phyloP scores from a whole-genome alignment of 164 flowering plant species.

The Chimonanthus salicifolius region DNA sequence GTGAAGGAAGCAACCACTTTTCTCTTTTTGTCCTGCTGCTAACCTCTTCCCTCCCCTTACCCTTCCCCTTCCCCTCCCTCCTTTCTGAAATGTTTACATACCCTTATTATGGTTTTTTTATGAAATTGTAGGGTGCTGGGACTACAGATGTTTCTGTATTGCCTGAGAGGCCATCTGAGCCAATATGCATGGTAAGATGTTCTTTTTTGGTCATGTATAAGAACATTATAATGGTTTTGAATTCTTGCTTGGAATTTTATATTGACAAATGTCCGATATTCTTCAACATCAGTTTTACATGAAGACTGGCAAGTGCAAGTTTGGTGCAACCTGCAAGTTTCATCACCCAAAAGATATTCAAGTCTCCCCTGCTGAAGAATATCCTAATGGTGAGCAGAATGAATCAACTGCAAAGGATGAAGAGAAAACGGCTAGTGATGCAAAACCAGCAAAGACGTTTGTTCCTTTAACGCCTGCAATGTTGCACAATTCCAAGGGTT shows the following conservation, averaged over 20 bases:
- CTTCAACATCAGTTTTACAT: slow-evolving; percentile 59
- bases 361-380: slow-evolving; percentile 35
- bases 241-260: not conserved
- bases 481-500: slow-evolving; percentile 75
- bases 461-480: slow-evolving; percentile 47
- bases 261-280: not conserved
- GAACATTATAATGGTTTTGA: not conserved
- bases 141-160: slow-evolving; percentile 34
- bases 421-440: slow-evolving; percentile 23
- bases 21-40: not conserved
- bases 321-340: slow-evolving; percentile 78
- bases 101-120: not conserved
- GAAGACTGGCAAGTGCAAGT: slow-evolving; percentile 93
- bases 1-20: not conserved
- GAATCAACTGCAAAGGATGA: slow-evolving; percentile 18
- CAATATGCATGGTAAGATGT: slow-evolving; percentile 71
- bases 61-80: no score
- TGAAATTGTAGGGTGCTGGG: slow-evolving; percentile 36
- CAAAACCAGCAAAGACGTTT: slow-evolving; percentile 19
- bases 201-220: not conserved
- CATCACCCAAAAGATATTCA: slow-evolving; percentile 85
- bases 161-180: slow-evolving; percentile 92
- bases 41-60: not conserved
- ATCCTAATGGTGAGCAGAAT: slow-evolving; percentile 27
- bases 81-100: no score